These are phyloP conservation scores for Raphanus raphanistrum DNA, from an alignment of 345 rosid species.

Conservation along the genomic window DNA sequence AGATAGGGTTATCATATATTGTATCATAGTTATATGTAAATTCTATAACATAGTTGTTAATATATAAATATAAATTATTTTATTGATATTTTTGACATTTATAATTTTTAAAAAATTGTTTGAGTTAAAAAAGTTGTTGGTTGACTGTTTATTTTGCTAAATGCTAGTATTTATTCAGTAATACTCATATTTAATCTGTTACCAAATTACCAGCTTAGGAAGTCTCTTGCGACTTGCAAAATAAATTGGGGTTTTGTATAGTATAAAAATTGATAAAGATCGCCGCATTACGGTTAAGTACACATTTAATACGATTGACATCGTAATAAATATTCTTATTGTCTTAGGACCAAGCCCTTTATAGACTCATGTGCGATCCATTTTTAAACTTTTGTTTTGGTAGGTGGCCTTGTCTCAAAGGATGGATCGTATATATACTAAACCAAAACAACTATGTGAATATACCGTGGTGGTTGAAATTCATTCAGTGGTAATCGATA, in stretches of 20 bases:
- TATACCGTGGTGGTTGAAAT: background rate
- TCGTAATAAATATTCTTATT: conserved; percentile 24
- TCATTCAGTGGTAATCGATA: background rate
- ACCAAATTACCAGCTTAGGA: conserved; percentile 16
- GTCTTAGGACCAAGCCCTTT: conserved; percentile 20
- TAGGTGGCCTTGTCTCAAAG: conserved; percentile 29
- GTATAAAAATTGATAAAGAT: conserved; percentile 21
- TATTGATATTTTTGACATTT: background rate
- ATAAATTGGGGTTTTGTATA: conserved; percentile 34
- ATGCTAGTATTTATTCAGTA: background rate
- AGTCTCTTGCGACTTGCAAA: conserved; percentile 33
- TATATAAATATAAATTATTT: background rate
- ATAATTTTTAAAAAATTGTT: background rate
- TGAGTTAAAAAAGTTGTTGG: background rate
- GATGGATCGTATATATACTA: background rate
- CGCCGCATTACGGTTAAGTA: conserved; percentile 20
- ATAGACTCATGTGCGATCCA: conserved; percentile 40
- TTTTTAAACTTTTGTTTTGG: conserved; percentile 15
- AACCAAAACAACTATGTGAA: background rate
- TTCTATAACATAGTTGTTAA: background rate
- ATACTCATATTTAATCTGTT: background rate
- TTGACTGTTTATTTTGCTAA: background rate
- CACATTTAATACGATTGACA: conserved; percentile 27
- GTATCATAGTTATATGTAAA: background rate
- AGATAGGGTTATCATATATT: background rate